phyloP scores from a whole-genome alignment of 2,329 filamentous ascomycete species.

The Arthrinium phaeospermum region DNA sequence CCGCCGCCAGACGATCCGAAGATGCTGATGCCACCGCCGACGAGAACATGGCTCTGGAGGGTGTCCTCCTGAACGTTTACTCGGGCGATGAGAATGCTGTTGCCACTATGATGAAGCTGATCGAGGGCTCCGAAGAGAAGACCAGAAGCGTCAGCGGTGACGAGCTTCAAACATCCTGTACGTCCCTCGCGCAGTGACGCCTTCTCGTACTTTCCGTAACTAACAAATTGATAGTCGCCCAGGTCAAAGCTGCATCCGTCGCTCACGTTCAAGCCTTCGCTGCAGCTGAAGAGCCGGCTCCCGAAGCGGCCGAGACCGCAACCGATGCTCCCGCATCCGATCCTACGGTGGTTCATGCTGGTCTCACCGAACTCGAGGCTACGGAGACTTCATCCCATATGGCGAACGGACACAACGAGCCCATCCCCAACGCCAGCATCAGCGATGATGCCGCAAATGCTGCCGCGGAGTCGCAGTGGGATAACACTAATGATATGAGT shows the following conservation, averaged over 20 bases:
- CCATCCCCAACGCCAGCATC: constrained; percentile 54
- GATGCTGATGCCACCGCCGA: constrained; percentile 69
- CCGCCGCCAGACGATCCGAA: constrained; percentile 75
- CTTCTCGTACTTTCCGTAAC: constrained; percentile 8
- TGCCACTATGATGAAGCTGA: constrained; percentile 76
- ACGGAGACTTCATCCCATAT: constrained; percentile 41
- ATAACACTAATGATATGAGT: constrained; percentile 52
- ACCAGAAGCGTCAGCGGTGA: constrained; percentile 70
- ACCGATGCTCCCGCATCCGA: constrained; percentile 56
- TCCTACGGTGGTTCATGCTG: constrained; percentile 70
- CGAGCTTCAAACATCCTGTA: constrained; percentile 74
- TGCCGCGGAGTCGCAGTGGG: constrained; percentile 72
- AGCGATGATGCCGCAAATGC: constrained; percentile 61
- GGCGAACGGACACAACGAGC: constrained; percentile 52
- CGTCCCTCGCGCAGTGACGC: constrained; percentile 39
- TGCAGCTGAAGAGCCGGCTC: constrained; percentile 41
- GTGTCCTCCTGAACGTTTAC: constrained; percentile 79
- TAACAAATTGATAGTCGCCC: constrained; percentile 49
- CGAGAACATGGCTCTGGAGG: constrained; percentile 82
- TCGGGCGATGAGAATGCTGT: constrained; percentile 78
- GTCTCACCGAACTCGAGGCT: constrained; percentile 69
- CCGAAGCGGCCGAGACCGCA: constrained; percentile 37
- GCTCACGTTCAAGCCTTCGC: constrained; percentile 52
- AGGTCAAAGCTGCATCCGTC: constrained; percentile 61
- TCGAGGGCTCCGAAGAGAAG: constrained; percentile 72